phyloP scores from a whole-genome alignment of 208 protist species.

The Hexamita inflata region DNA sequence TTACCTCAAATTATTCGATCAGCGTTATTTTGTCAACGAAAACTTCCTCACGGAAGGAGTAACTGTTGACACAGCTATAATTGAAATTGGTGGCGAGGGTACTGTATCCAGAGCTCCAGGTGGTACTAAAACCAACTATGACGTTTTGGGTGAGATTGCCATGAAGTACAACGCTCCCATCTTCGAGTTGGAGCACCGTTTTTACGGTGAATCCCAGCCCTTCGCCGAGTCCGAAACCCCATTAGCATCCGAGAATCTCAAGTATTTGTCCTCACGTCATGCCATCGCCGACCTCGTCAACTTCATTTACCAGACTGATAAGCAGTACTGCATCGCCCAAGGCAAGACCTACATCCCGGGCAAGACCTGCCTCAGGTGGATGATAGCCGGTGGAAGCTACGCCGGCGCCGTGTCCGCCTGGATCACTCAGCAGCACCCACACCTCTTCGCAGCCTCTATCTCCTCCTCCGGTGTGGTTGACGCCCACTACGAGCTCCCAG shows the following conservation, averaged over 20 bases:
- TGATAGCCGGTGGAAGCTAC: slow-evolving; percentile 14
- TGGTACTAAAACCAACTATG: not conserved
- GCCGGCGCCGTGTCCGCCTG: not conserved
- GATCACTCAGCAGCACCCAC: not conserved
- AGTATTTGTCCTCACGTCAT: not conserved
- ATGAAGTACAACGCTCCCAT: not conserved
- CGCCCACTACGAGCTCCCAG: not conserved
- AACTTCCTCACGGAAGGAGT: not conserved
- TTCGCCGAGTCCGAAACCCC: not conserved
- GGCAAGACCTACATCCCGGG: not conserved
- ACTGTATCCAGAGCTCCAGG: not conserved
- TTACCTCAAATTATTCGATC: not conserved
- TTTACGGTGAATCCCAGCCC: slow-evolving; percentile 21
- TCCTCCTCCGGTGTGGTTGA: slow-evolving; percentile 9
- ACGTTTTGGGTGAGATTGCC: slow-evolving; percentile 17
- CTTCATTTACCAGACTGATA: slow-evolving; percentile 5
- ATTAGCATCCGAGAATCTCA: not conserved
- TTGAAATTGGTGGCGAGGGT: slow-evolving; percentile 19
- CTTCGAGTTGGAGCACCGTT: slow-evolving; percentile 18
- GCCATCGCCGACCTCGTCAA: not conserved
- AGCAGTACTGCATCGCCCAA: not conserved
- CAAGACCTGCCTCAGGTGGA: slow-evolving; percentile 1
- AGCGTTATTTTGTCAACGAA: slow-evolving; percentile 14
- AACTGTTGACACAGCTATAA: not conserved
- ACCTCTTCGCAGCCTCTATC: not conserved